Conservation (phyloP, 1,139 yeast species). For the Taphrina betulina region DNA sequence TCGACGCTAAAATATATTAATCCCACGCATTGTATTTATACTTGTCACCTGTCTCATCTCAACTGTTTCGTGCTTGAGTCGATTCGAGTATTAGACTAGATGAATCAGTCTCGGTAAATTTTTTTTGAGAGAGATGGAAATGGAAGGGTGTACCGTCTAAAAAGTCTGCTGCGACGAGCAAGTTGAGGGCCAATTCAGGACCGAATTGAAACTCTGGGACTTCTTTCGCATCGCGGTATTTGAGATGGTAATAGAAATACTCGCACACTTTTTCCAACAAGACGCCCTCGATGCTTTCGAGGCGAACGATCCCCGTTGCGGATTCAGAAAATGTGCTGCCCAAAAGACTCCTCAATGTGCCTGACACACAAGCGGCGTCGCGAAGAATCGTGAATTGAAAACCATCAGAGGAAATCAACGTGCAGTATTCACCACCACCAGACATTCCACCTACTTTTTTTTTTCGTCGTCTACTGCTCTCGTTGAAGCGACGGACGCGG, state of each 20-base stretch:
- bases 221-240: constrained; percentile 52
- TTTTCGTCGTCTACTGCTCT: too few species aligned
- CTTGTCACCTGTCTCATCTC: too few species aligned
- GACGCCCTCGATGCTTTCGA: constrained; percentile 35
- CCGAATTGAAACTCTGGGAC: constrained; percentile 88
- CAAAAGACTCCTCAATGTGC: constrained; percentile 71
- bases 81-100: too few species aligned
- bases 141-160: constrained; percentile 53
- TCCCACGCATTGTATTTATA: not conserved
- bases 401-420: constrained; percentile 73
- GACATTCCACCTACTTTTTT: too few species aligned
- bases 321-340: constrained; percentile 34
- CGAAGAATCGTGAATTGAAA: constrained; percentile 62
- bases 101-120: too few species aligned
- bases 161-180: constrained; percentile 88
- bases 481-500: too few species aligned
- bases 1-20: constrained; percentile 35
- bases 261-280: constrained; percentile 79
- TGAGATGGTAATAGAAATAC: constrained; percentile 72
- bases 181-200: constrained; percentile 87
- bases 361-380: constrained; percentile 77
- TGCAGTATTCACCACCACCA: constrained; percentile 62
- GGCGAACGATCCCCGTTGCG: constrained; percentile 32
- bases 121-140: too few species aligned
- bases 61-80: too few species aligned